phyloP scores from a whole-genome alignment of 1,284 basidiomycete genomes.

The Cutaneotrichosporon cyanovorans region DNA sequence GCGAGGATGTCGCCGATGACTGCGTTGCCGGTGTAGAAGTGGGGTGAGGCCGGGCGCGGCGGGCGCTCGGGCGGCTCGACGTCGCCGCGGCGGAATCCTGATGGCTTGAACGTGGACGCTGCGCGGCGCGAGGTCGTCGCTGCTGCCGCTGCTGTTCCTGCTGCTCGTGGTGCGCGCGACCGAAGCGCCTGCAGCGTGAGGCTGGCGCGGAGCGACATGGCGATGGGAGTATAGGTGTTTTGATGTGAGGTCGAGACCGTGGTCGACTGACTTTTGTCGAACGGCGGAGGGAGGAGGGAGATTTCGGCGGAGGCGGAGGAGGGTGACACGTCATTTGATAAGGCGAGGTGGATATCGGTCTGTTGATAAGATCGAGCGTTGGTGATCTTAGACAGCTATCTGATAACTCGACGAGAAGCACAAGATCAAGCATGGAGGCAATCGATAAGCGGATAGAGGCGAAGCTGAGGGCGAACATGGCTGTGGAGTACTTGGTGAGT shows the following conservation, averaged over 20 bases:
- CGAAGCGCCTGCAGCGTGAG: neutral
- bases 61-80: slow-evolving; percentile 10
- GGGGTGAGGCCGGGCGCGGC: slow-evolving; percentile 53
- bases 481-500: slow-evolving; percentile 15
- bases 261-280: slow-evolving; percentile 10
- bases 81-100: neutral
- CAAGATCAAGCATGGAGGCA: neutral
- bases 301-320: neutral
- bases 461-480: slow-evolving; percentile 13
- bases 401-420: neutral
- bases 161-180: neutral
- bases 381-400: too few species aligned
- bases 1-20: slow-evolving; percentile 67
- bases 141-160: neutral
- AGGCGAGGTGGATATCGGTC: too few species aligned
- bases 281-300: neutral
- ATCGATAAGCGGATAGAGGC: slow-evolving; percentile 15
- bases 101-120: neutral
- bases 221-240: neutral
- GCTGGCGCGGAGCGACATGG: neutral
- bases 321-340: slow-evolving; percentile 2
- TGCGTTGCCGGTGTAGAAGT: slow-evolving; percentile 81
- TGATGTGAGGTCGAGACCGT: neutral
- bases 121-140: neutral
- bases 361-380: neutral